These are phyloP conservation scores for Candida sanyaensis DNA, from an alignment of 1,139 yeast species.

Conservation along the genomic window DNA sequence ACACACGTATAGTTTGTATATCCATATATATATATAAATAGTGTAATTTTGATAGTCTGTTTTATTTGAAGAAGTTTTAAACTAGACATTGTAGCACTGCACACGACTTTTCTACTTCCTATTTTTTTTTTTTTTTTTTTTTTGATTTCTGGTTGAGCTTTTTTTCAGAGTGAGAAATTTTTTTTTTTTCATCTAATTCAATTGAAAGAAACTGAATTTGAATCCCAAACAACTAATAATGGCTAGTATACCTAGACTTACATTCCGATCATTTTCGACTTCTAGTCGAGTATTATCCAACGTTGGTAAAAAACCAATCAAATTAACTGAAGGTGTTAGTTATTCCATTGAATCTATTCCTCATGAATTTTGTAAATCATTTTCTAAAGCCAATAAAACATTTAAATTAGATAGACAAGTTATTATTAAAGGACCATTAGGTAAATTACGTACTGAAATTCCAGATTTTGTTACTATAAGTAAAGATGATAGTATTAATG, in stretches of 20 bases:
- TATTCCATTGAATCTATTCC: slow-evolving; percentile 41
- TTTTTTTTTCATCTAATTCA: background rate
- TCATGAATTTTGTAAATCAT: slow-evolving; percentile 49
- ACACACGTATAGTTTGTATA: background rate
- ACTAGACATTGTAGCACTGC: background rate
- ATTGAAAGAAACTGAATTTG: no score
- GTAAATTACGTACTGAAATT: slow-evolving; percentile 60
- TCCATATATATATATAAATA: background rate
- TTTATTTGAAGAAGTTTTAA: background rate
- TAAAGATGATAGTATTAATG: slow-evolving; percentile 24
- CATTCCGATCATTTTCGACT: slow-evolving; percentile 23
- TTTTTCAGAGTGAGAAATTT: background rate
- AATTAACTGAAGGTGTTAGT: slow-evolving; percentile 32
- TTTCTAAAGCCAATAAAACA: slow-evolving; percentile 68
- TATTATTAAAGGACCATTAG: slow-evolving; percentile 81
- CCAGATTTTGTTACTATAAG: slow-evolving; percentile 69
- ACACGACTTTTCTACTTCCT: background rate
- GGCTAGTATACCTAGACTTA: background rate
- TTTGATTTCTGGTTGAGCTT: background rate
- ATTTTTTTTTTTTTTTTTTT: no score
- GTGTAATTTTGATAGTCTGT: background rate
- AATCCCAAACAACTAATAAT: background rate
- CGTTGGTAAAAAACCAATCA: slow-evolving; percentile 44
- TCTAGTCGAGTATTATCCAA: slow-evolving; percentile 34
- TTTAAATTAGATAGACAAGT: slow-evolving; percentile 62